Evolutionary conservation across 2,329 filamentous ascomycete genomes (phyloP).

Genomic region (Aulographum hederae): DNA sequence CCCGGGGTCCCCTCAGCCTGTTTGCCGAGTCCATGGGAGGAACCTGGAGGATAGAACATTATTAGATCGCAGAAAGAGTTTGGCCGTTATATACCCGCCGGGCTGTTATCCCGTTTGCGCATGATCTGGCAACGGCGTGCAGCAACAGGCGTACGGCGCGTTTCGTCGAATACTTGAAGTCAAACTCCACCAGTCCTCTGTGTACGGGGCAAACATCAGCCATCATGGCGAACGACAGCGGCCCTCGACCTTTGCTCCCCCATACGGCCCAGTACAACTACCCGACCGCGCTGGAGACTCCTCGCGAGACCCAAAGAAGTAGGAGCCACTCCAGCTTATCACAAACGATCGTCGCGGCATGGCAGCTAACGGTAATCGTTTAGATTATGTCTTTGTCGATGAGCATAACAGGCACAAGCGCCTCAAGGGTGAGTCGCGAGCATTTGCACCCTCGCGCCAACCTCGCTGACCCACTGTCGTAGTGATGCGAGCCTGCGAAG

Average conservation of each 20-base stretch:
- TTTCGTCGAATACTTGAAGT: no score
- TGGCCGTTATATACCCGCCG: no score
- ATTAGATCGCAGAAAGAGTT: no score
- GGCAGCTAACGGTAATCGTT: background rate
- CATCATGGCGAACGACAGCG: slow-evolving; percentile 46
- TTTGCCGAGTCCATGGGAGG: no score
- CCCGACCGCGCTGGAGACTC: slow-evolving; percentile 42
- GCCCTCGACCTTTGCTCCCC: slow-evolving; percentile 43
- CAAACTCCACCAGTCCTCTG: no score
- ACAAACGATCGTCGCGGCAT: background rate
- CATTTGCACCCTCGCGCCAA: no score
- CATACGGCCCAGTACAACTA: slow-evolving; percentile 54
- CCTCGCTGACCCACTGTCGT: slow-evolving; percentile 5
- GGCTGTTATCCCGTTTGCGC: no score
- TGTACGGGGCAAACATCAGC: no score
- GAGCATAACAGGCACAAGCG: slow-evolving; percentile 97
- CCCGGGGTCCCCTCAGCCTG: no score
- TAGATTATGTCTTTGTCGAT: slow-evolving; percentile 98
- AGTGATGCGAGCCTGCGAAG: slow-evolving; percentile 97
- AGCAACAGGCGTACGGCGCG: no score
- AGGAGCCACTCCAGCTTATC: slow-evolving; percentile 18
- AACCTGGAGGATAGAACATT: no score
- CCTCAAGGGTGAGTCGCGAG: slow-evolving; percentile 66
- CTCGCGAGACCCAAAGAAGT: slow-evolving; percentile 73
- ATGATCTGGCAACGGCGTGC: no score